A percentile compares a stretch with the other conserved stretches of the same genome.
Evolutionary conservation across 371 early-diverging fungal species (phyloP).

Genomic region (Lichtheimia ramosa): DNA sequence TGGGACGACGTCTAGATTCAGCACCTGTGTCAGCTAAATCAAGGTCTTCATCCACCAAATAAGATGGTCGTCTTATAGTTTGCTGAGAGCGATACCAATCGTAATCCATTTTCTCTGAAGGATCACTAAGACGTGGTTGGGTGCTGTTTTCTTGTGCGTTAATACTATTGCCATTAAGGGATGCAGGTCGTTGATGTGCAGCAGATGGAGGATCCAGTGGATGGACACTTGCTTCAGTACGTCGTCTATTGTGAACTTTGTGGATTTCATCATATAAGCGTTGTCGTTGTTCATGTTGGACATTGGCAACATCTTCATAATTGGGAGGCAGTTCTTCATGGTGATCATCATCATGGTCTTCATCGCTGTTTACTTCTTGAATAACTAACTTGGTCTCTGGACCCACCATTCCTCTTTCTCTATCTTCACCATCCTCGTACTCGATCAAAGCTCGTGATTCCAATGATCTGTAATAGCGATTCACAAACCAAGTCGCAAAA

Average conservation of each 20-base stretch:
- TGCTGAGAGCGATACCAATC: constrained; percentile 7
- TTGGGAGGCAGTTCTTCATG: background rate
- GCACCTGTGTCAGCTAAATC: background rate
- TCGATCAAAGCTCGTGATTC: background rate
- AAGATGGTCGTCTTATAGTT: background rate
- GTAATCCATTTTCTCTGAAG: constrained; percentile 15
- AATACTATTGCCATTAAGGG: constrained; percentile 3
- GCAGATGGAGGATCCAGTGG: constrained; percentile 14
- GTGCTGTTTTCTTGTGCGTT: background rate
- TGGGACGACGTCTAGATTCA: constrained; percentile 5
- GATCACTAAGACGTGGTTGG: background rate
- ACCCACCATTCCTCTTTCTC: background rate
- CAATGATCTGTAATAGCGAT: background rate
- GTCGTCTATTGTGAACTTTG: background rate
- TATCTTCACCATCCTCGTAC: background rate
- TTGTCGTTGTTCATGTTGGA: constrained; percentile 1
- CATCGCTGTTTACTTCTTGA: background rate
- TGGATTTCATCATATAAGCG: background rate
- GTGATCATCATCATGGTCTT: background rate
- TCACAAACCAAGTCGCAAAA: background rate
- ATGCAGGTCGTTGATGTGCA: background rate
- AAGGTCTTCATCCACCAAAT: background rate
- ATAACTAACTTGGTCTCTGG: background rate
- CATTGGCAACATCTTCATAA: background rate
- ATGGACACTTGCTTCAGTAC: constrained; percentile 3